Conservation (phyloP, 2,329 filamentous ascomycete species). For the Fusarium siculi region DNA sequence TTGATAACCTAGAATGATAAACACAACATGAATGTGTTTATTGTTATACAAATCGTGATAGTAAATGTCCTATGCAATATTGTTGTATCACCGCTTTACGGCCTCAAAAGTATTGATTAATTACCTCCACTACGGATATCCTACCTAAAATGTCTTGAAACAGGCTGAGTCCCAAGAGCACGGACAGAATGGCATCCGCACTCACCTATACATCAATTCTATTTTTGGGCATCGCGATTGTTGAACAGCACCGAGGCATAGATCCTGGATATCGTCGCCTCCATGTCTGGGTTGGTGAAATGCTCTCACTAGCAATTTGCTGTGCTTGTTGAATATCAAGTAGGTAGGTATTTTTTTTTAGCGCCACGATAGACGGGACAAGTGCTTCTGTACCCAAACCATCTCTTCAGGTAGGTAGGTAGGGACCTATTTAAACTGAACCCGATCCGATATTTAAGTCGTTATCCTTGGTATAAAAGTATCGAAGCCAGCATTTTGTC, state of each 20-base stretch:
- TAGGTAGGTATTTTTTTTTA: slow-evolving; percentile 3
- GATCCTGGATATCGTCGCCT: not conserved
- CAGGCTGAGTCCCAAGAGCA: not conserved
- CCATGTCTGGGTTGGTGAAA: not conserved
- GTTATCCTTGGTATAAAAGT: not conserved
- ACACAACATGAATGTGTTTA: not conserved
- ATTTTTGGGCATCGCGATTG: not conserved
- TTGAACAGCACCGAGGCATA: not conserved
- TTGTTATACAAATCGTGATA: not conserved
- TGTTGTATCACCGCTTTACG: not conserved
- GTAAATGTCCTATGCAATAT: not conserved
- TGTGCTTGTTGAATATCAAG: not conserved
- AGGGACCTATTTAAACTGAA: not conserved
- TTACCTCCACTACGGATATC: not conserved
- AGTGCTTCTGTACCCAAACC: not conserved
- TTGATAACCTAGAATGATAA: not conserved
- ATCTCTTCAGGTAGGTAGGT: not conserved
- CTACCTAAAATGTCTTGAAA: not conserved
- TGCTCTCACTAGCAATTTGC: not conserved
- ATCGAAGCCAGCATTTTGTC: not conserved
- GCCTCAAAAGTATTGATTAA: not conserved
- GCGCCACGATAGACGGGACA: slow-evolving; percentile 12
- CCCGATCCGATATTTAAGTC: not conserved
- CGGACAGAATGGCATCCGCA: not conserved
- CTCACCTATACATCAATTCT: not conserved